Conservation (phyloP, 164 flowering plant species). For the Liquidambar formosana region DNA sequence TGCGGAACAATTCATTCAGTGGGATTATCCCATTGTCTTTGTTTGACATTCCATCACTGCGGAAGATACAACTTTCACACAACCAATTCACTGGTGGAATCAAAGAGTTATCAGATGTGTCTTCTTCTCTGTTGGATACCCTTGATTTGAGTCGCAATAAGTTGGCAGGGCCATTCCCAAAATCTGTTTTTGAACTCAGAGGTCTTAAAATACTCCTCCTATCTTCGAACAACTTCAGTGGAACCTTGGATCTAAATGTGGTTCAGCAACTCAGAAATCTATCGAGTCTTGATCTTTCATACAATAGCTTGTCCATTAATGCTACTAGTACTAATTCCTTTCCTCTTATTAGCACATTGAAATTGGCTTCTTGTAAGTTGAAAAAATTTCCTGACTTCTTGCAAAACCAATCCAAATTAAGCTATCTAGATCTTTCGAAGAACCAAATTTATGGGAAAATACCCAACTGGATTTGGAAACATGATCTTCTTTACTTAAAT, state of each 20-base stretch:
- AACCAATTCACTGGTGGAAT: slow-evolving; percentile 25
- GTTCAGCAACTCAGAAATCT: no score
- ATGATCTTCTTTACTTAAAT: no score
- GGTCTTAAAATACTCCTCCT: slow-evolving; percentile 24
- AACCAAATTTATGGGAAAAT: slow-evolving; percentile 2
- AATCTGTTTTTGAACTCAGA: slow-evolving; percentile 21
- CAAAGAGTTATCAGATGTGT: not conserved
- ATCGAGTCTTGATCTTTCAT: no score
- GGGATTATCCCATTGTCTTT: slow-evolving; percentile 29
- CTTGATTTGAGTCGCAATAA: no score
- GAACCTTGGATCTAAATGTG: no score
- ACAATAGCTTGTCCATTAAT: no score
- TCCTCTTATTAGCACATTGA: no score
- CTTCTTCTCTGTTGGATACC: slow-evolving; percentile 6
- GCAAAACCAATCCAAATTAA: slow-evolving; percentile 6
- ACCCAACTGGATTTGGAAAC: slow-evolving; percentile 5
- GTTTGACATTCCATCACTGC: slow-evolving; percentile 20
- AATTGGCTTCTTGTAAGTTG: no score
- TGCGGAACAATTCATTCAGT: no score
- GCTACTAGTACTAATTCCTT: no score
- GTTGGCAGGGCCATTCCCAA: no score
- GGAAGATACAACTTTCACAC: slow-evolving; percentile 13
- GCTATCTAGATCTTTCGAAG: slow-evolving; percentile 23
- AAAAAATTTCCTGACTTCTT: no score
- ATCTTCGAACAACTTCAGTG: slow-evolving; percentile 29